Percentiles rank a stretch among this genome's conserved stretches.
Evolutionary conservation across 345 rosid species (phyloP).

Genomic region (Psidium guajava): DNA sequence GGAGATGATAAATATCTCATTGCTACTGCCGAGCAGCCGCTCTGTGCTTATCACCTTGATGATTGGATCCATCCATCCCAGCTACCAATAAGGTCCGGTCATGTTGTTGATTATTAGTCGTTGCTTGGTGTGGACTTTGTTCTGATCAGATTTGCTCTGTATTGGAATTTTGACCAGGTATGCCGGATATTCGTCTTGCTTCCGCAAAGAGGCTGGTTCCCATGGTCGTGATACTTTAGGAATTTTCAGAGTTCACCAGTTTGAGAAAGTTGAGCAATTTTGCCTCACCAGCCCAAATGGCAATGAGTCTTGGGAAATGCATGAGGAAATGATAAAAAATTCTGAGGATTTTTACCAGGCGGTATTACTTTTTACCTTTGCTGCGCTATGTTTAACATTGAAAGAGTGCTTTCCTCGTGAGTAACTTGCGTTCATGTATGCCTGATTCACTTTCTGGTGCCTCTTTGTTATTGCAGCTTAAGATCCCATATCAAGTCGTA

Average conservation of each 20-base stretch:
- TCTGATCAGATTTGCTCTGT: background rate
- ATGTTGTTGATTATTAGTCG: background rate
- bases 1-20: constrained; percentile 92
- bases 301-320: constrained; percentile 85
- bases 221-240: constrained; percentile 96
- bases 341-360: constrained; percentile 76
- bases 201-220: constrained; percentile 96
- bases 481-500: constrained; percentile 70
- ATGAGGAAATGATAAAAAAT: constrained; percentile 84
- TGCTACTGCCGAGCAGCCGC: constrained; percentile 95
- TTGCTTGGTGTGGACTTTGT: background rate
- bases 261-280: constrained; percentile 96
- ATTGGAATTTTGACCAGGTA: constrained; percentile 34
- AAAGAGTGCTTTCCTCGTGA: background rate
- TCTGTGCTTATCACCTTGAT: constrained; percentile 81
- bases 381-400: background rate
- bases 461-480: constrained; percentile 41
- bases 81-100: constrained; percentile 57
- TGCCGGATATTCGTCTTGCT: constrained; percentile 92
- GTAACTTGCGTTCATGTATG: background rate
- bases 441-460: background rate
- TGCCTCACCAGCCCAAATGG: constrained; percentile 84
- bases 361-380: constrained; percentile 21
- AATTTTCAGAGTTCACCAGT: constrained; percentile 96
- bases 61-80: constrained; percentile 90